Base-by-base conservation (phyloP, 108 stramenopile genomes). In the Asterionellopsis glacialis region DNA sequence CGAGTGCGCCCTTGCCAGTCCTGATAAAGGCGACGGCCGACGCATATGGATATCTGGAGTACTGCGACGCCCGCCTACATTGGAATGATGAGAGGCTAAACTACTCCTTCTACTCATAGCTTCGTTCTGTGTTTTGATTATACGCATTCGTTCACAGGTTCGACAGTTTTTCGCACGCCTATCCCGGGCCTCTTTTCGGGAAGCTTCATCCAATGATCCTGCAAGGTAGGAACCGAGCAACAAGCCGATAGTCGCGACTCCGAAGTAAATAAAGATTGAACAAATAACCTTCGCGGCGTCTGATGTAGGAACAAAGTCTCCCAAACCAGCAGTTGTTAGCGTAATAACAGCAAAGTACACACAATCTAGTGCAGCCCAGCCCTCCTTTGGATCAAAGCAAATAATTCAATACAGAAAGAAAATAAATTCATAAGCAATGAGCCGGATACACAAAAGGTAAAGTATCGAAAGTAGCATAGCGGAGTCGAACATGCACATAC, bases 341-440 rank as follows among this genome's bases (percentile, higher is more conserved):
- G 92, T 90, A 27, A 90, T 84, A 4, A 90, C 92, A 33, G 92
- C 85, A 74, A 94, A 94, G 51, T 94, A 94, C 9, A 94, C 77
- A 57, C 92, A 94, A 74, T 94, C 92, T 23, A 90, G 63, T 19
- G 85, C 75, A 26, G 68, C 52, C 92, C 92, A 94, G 11, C 92
- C 92, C 67, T 93, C 92, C 57, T 82, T 24, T 42, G 15, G 39
- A 39, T 1, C 47, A 1, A 1, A 19, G 61, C 61, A 68, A 48
- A 45, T 65, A 18, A 57, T 24, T 16, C 22, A 55, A 41, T 5
- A 24, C 14, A 21, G 38, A 39, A 14, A 40, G 19, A 16, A 63
- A 33, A 7, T n/a, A 2, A 33, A 33, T 33, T 5, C 2, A 33
- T 33, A 7, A 33, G 33, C 33, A 33, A 33, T 33, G 33, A 33